A percentile compares a stretch with the other conserved stretches of the same genome.
phyloP scores from a whole-genome alignment of 768 basidiomycete species.

The Kwoniella pini region DNA sequence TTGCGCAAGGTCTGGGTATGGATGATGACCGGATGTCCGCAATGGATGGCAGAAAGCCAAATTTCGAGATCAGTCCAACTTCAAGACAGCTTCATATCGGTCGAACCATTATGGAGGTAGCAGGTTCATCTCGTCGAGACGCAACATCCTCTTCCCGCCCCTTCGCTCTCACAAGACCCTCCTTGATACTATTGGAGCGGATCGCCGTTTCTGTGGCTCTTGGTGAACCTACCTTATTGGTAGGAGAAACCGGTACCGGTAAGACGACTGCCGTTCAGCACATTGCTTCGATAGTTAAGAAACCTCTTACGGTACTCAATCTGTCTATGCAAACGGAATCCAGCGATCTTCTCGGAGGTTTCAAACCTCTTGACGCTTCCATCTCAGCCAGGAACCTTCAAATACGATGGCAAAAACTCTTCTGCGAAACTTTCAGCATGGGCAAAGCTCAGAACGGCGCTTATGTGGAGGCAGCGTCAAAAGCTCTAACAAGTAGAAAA shows the following conservation, averaged over 20 bases:
- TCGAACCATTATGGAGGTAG: constrained; percentile 57
- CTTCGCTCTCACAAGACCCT: constrained; percentile 87
- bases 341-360: constrained; percentile 88
- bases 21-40: constrained; percentile 74
- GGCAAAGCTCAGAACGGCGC: constrained; percentile 75
- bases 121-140: constrained; percentile 14
- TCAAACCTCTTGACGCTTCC: constrained; percentile 90
- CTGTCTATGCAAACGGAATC: constrained; percentile 95
- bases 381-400: constrained; percentile 72
- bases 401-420: constrained; percentile 73
- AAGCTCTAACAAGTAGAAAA: constrained; percentile 74
- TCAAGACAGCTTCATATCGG: constrained; percentile 65
- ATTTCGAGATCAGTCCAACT: constrained; percentile 63
- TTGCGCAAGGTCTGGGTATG: constrained; percentile 68
- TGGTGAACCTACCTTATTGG: constrained; percentile 81
- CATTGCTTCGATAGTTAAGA: constrained; percentile 73
- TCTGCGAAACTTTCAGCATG: constrained; percentile 79
- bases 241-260: constrained; percentile 98
- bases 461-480: constrained; percentile 77
- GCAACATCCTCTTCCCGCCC: constrained; percentile 55
- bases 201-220: constrained; percentile 72
- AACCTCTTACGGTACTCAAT: constrained; percentile 82
- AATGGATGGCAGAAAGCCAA: constrained; percentile 66
- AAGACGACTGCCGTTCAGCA: constrained; percentile 92
- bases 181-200: constrained; percentile 73